These are phyloP conservation scores for Mycena indigotica DNA, from an alignment of 768 basidiomycete species.

Conservation along the genomic window DNA sequence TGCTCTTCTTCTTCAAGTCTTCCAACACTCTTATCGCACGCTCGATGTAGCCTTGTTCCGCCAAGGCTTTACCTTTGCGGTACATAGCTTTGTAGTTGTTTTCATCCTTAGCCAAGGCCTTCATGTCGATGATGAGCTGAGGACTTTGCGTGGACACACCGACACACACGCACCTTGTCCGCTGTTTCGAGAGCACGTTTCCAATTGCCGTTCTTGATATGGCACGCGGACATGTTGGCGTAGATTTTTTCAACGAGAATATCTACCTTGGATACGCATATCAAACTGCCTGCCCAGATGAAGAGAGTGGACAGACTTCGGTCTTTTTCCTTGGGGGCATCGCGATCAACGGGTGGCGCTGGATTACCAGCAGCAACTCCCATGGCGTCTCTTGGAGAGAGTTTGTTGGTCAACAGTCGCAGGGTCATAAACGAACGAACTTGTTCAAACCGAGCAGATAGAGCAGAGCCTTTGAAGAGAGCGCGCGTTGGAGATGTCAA, in stretches of 20 bases:
- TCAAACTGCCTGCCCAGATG: background rate
- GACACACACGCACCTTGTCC: slow-evolving; percentile 57
- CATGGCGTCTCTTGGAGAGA: slow-evolving; percentile 51
- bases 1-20: slow-evolving; percentile 65
- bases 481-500: slow-evolving; percentile 1
- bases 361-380: background rate
- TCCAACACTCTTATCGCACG: slow-evolving; percentile 67
- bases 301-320: slow-evolving; percentile 48
- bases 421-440: slow-evolving; percentile 45
- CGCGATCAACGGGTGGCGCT: slow-evolving; percentile 26
- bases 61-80: slow-evolving; percentile 78
- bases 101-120: slow-evolving; percentile 78
- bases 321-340: slow-evolving; percentile 59
- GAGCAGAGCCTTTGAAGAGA: slow-evolving; percentile 66
- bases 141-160: background rate
- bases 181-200: slow-evolving; percentile 79
- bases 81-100: slow-evolving; percentile 79
- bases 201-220: slow-evolving; percentile 81
- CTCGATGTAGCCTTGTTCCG: slow-evolving; percentile 76
- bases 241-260: slow-evolving; percentile 79
- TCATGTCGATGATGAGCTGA: background rate
- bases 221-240: slow-evolving; percentile 83
- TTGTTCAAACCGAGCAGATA: slow-evolving; percentile 79
- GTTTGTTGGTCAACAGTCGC: slow-evolving; percentile 2
- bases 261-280: slow-evolving; percentile 54